phyloP scores from a whole-genome alignment of 2,329 filamentous ascomycete species.

The Colletotrichum lentis region DNA sequence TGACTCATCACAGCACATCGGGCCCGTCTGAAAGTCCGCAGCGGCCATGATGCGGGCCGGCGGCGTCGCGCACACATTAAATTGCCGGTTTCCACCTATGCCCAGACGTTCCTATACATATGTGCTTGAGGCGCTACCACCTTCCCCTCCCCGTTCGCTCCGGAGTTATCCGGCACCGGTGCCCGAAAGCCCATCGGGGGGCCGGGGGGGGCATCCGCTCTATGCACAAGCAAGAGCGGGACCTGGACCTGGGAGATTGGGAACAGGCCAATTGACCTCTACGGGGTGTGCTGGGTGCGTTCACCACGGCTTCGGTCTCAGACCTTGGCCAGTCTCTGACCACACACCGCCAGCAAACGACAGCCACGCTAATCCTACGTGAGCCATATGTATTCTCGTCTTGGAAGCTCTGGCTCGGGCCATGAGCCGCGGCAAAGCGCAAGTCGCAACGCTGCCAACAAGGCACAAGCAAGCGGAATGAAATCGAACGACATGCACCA shows the following conservation, averaged over 20 bases:
- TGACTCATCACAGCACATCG: constrained; percentile 12
- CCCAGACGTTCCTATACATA: constrained; percentile 2
- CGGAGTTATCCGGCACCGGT: neutral
- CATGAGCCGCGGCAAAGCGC: no score
- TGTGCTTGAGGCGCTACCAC: no score
- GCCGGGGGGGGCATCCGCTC: neutral
- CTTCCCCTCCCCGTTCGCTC: constrained; percentile 9
- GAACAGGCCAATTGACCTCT: constrained; percentile 4
- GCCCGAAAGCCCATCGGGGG: constrained; percentile 8
- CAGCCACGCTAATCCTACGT: constrained; percentile 1
- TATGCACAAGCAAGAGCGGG: neutral
- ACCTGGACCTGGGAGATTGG: neutral
- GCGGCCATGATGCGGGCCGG: constrained; percentile 28
- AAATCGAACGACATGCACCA: neutral
- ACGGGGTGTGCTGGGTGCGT: neutral
- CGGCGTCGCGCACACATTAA: constrained; percentile 1
- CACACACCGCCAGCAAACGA: constrained; percentile 13
- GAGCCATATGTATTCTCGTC: neutral
- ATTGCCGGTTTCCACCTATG: constrained; percentile 19
- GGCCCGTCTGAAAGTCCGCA: constrained; percentile 24
- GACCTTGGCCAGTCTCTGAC: constrained; percentile 16
- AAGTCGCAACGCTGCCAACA: no score
- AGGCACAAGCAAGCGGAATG: no score
- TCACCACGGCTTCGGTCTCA: constrained; percentile 25
- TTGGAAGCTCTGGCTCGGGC: no score